Conservation (phyloP, 139 green algal species). For the Auxenochlorella pyrenoidosa region DNA sequence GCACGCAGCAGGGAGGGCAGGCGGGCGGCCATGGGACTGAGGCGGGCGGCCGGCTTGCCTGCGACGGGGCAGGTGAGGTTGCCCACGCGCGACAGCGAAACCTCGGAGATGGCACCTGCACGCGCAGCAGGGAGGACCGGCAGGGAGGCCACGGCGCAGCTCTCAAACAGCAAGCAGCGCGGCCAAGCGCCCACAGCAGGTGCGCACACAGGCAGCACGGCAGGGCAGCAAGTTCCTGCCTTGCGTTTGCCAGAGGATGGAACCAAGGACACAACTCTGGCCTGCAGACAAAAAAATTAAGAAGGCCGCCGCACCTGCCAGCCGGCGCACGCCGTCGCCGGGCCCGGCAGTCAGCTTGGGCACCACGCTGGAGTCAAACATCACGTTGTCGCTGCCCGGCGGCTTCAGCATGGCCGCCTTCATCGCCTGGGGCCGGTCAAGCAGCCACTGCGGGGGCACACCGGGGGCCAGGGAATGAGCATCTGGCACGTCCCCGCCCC, state of each 20-base stretch:
- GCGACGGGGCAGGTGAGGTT: slow-evolving; percentile 35
- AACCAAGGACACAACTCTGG: too few species aligned
- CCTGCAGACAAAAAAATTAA: too few species aligned
- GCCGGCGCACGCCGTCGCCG: neutral
- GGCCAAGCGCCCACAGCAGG: too few species aligned
- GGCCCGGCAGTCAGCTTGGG: slow-evolving; percentile 3
- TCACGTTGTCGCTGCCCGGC: neutral
- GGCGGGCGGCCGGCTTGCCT: neutral
- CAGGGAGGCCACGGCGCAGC: neutral
- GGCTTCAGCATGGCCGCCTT: slow-evolving; percentile 38
- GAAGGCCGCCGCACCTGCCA: slow-evolving; percentile 17
- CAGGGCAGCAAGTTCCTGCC: neutral
- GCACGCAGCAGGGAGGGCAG: neutral
- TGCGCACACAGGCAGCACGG: neutral
- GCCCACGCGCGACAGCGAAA: slow-evolving; percentile 29
- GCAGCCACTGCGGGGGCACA: neutral
- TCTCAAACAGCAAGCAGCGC: too few species aligned
- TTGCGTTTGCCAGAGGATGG: too few species aligned
- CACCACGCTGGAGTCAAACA: slow-evolving; percentile 23
- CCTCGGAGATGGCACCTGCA: slow-evolving; percentile 28
- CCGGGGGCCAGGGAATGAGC: neutral
- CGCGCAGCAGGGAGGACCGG: neutral
- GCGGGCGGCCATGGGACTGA: neutral
- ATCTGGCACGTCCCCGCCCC: too few species aligned
- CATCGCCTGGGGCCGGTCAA: slow-evolving; percentile 9